phyloP scores from a whole-genome alignment of 805 yeast species.

The Kodamaea sagamina region DNA sequence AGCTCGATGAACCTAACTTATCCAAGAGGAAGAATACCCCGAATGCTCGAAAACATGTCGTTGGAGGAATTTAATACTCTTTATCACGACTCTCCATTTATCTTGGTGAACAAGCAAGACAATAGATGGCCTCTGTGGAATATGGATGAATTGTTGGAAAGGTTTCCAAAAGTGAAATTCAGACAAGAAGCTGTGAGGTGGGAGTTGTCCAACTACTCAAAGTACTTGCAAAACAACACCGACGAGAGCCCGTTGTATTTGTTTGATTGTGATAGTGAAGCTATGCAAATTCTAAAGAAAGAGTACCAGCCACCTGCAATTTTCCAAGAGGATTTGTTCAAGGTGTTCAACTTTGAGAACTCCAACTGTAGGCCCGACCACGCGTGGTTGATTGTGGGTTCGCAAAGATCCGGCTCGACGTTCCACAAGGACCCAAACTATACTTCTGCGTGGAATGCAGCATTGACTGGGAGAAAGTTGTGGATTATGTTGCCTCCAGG shows the following conservation, averaged over 20 bases:
- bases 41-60: conserved; percentile 52
- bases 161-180: conserved; percentile 64
- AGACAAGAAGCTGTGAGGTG: conserved; percentile 87
- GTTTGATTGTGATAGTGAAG: conserved; percentile 77
- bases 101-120: conserved; percentile 38
- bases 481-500: conserved; percentile 90
- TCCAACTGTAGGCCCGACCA: conserved; percentile 75
- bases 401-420: conserved; percentile 79
- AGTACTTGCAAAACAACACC: conserved; percentile 58
- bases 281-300: conserved; percentile 56
- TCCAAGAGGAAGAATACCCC: conserved; percentile 50
- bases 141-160: conserved; percentile 44
- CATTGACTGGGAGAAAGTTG: conserved; percentile 69
- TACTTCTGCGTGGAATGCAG: conserved; percentile 90
- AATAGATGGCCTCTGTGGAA: conserved; percentile 70
- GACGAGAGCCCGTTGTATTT: conserved; percentile 87
- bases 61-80: conserved; percentile 45
- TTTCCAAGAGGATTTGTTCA: conserved; percentile 63
- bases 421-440: conserved; percentile 93
- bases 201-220: conserved; percentile 61
- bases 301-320: conserved; percentile 57
- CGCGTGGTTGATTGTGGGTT: conserved; percentile 90
- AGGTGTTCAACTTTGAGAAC: conserved; percentile 40
- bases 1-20: conserved; percentile 15
- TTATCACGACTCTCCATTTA: conserved; percentile 65